Percentiles rank a stretch among this genome's conserved stretches.
These are phyloP conservation scores for Boletus coccyginus DNA, from an alignment of 768 basidiomycete genomes.

Conservation along the genomic window DNA sequence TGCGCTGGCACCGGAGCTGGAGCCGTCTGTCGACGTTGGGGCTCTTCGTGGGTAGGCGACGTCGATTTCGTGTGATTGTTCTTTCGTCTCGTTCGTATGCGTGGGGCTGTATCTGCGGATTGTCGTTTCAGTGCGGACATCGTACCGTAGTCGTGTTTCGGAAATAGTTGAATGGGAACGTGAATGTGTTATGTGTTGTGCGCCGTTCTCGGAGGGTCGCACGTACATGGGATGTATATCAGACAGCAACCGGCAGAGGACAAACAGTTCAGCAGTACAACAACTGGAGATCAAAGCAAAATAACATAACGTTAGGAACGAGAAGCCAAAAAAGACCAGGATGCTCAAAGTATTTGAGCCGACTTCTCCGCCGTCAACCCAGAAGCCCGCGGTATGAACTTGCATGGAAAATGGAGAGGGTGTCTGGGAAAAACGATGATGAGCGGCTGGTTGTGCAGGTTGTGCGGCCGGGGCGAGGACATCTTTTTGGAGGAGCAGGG, in stretches of 20 bases:
- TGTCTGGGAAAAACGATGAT: slow-evolving; percentile 10
- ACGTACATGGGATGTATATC: too few species aligned
- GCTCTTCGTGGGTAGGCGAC: too few species aligned
- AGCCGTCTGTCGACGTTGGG: background rate
- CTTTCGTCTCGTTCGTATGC: background rate
- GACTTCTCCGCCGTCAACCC: slow-evolving; percentile 17
- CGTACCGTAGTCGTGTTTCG: background rate
- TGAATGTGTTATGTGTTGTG: background rate
- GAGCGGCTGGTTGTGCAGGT: background rate
- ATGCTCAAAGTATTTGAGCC: slow-evolving; percentile 18
- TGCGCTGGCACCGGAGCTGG: background rate
- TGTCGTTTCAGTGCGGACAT: background rate
- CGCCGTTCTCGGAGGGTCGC: too few species aligned
- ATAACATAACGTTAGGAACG: background rate
- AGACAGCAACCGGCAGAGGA: background rate
- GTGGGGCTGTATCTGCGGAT: background rate
- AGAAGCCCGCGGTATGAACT: slow-evolving; percentile 22
- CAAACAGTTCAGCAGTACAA: background rate
- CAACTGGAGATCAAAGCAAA: background rate
- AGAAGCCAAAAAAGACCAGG: background rate
- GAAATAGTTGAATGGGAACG: background rate
- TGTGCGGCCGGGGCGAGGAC: background rate
- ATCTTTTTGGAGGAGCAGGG: background rate
- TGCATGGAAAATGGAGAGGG: slow-evolving; percentile 25
- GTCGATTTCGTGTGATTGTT: background rate